Conservation (phyloP, 176 grass and related monocot genomes). For the Secale cereale region DNA sequence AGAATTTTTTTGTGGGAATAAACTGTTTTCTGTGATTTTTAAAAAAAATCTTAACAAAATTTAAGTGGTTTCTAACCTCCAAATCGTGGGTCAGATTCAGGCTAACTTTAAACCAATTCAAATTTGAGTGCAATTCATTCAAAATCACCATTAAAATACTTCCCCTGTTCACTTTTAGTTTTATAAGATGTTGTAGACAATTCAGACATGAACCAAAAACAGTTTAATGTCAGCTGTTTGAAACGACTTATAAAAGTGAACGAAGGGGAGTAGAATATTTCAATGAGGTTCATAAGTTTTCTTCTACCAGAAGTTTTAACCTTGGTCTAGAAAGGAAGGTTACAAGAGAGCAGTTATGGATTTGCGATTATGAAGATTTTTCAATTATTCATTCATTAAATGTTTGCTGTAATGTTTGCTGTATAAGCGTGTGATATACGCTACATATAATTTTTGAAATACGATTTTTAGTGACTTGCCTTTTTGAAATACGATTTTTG, state of each 20-base stretch:
- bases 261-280: no score
- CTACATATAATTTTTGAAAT: not conserved
- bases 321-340: not conserved
- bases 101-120: not conserved
- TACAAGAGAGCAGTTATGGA: not conserved
- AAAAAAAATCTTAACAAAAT: accelerated
- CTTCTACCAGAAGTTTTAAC: not conserved
- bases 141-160: not conserved
- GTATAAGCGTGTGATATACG: not conserved
- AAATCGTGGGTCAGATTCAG: not conserved
- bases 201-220: no score
- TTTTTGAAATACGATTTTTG: not conserved
- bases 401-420: no score
- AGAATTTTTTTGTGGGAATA: no score
- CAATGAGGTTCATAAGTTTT: not conserved
- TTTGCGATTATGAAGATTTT: not conserved
- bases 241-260: no score
- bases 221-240: no score
- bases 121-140: not conserved
- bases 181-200: no score
- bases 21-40: no score
- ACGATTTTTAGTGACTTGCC: not conserved
- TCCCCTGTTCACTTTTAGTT: no score
- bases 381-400: not conserved
- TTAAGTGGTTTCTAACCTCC: no score